Percentiles rank a stretch among this genome's conserved stretches.
Evolutionary conservation across 192 early-diverging fungal genomes (phyloP).

Genomic region (Rhizophagus sp.): DNA sequence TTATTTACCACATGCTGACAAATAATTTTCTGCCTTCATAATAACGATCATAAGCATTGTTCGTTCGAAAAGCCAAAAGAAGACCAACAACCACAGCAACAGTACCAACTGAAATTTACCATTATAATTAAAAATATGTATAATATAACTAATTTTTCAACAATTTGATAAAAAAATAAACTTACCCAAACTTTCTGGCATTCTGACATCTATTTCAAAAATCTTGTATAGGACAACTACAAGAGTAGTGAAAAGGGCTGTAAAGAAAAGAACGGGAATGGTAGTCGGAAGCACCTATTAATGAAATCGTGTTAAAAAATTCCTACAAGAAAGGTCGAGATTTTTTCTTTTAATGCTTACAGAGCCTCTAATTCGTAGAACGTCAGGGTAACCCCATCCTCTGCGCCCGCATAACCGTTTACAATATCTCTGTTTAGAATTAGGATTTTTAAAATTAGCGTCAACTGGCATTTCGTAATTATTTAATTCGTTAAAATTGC

Average conservation of each 20-base stretch:
- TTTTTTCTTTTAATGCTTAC: neutral
- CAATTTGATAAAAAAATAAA: neutral
- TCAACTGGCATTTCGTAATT: constrained; percentile 15
- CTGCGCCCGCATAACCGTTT: neutral
- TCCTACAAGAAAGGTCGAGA: neutral
- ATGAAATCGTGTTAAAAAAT: neutral
- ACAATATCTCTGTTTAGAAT: neutral
- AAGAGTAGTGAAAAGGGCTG: neutral
- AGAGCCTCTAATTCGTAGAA: neutral
- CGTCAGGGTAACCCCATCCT: constrained; percentile 22
- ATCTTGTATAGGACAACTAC: neutral
- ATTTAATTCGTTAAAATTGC: neutral
- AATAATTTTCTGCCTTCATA: constrained; percentile 81
- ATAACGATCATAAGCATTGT: constrained; percentile 73
- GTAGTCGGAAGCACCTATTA: constrained; percentile 7
- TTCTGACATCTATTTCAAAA: neutral
- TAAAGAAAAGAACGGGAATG: constrained; percentile 10
- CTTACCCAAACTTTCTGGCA: constrained; percentile 1
- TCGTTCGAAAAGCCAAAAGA: constrained; percentile 83
- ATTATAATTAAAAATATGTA: neutral
- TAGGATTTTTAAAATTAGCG: neutral
- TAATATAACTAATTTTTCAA: neutral
- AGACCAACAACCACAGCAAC: constrained; percentile 66
- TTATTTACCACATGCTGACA: constrained; percentile 46
- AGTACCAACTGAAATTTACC: constrained; percentile 40